Evolutionary conservation across 2,329 filamentous ascomycete species (phyloP).

Genomic region (Aplosporella prunicola): DNA sequence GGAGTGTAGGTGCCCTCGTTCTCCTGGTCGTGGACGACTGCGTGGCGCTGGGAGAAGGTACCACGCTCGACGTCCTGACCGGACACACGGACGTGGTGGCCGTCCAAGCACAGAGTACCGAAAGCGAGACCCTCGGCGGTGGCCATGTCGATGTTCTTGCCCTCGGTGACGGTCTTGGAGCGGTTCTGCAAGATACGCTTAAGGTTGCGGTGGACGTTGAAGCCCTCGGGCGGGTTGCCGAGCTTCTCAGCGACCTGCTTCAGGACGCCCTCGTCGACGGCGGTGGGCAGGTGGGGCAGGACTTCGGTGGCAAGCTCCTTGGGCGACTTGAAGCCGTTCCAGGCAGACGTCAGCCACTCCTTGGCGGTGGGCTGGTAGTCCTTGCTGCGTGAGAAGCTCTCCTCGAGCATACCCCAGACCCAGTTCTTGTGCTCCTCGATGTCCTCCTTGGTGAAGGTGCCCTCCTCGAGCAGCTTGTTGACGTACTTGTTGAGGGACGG

Average conservation of each 20-base stretch:
- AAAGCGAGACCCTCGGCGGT: constrained; percentile 95
- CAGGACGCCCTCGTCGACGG: constrained; percentile 61
- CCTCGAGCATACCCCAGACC: constrained; percentile 98
- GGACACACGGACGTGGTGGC: constrained; percentile 93
- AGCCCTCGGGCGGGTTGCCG: constrained; percentile 69
- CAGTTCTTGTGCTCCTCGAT: constrained; percentile 99
- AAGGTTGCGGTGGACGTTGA: constrained; percentile 86
- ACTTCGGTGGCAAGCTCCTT: constrained; percentile 95
- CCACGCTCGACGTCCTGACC: constrained; percentile 99
- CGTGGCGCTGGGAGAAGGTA: constrained; percentile 96
- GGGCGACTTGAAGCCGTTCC: constrained; percentile 99
- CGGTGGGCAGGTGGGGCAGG: constrained; percentile 81
- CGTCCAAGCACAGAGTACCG: constrained; percentile 80
- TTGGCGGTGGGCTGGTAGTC: constrained; percentile 94
- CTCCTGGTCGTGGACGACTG: constrained; percentile 96
- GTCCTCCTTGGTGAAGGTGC: constrained; percentile 94
- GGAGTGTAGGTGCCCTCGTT: constrained; percentile 88
- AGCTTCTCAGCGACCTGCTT: constrained; percentile 77
- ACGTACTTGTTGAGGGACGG: constrained; percentile 85
- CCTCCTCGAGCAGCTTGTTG: constrained; percentile 80
- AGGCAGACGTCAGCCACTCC: constrained; percentile 97
- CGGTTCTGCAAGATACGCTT: constrained; percentile 89
- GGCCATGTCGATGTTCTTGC: constrained; percentile 93
- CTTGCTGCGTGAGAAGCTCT: constrained; percentile 94
- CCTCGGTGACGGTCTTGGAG: constrained; percentile 85